Conservation (phyloP, 2,329 filamentous ascomycete species). For the Trichoderma harzianum region DNA sequence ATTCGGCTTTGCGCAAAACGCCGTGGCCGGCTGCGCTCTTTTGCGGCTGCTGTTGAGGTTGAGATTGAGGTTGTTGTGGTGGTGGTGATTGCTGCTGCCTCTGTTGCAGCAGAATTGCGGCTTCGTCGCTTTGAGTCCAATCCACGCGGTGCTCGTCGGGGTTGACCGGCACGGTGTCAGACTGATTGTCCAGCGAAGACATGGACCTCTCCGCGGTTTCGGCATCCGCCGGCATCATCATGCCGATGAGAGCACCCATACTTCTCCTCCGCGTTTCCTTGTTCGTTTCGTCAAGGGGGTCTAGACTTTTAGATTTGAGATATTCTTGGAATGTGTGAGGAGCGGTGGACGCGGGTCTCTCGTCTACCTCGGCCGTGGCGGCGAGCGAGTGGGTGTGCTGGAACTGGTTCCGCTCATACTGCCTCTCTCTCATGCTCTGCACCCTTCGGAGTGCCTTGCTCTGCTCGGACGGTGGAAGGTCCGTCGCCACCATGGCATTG, state of each 20-base stretch:
- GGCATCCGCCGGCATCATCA: constrained; percentile 14
- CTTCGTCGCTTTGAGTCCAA: constrained; percentile 58
- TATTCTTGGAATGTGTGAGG: constrained; percentile 14
- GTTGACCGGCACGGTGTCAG: constrained; percentile 23
- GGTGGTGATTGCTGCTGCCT: neutral
- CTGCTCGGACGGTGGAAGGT: constrained; percentile 34
- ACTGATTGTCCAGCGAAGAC: constrained; percentile 16
- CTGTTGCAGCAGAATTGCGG: constrained; percentile 19
- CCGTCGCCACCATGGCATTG: constrained; percentile 24
- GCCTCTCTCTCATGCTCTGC: constrained; percentile 38
- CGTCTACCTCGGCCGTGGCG: constrained; percentile 34
- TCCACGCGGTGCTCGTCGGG: constrained; percentile 45
- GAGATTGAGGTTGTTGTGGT: neutral
- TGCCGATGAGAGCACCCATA: constrained; percentile 34
- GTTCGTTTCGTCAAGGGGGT: neutral
- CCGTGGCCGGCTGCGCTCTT: constrained; percentile 22
- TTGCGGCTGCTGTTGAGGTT: neutral
- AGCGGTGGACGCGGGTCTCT: constrained; percentile 23
- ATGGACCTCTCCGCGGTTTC: neutral
- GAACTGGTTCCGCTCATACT: constrained; percentile 43
- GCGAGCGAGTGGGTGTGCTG: constrained; percentile 39
- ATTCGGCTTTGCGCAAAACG: constrained; percentile 44
- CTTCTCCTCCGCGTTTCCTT: constrained; percentile 34
- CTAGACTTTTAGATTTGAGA: neutral
- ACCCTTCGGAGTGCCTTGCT: constrained; percentile 36